These are phyloP conservation scores for Berkeleyomyces rouxiae DNA, from an alignment of 2,329 filamentous ascomycete species.

Conservation along the genomic window DNA sequence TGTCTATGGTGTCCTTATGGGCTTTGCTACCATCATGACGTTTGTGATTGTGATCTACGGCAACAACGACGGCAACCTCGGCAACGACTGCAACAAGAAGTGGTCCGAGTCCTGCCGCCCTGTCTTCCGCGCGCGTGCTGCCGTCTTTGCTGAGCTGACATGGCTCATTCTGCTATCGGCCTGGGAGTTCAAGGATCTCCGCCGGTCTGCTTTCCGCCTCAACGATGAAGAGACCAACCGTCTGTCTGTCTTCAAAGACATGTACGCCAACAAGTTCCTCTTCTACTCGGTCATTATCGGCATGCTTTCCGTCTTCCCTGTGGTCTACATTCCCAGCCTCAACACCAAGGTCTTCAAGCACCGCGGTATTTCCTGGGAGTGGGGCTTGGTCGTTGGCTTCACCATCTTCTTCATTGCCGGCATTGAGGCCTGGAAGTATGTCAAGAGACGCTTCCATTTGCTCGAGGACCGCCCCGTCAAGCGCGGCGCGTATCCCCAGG, in stretches of 20 bases:
- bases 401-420: constrained; percentile 48
- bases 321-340: constrained; percentile 56
- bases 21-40: constrained; percentile 45
- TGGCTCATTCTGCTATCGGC: constrained; percentile 59
- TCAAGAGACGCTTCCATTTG: constrained; percentile 40
- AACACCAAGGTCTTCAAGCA: constrained; percentile 60
- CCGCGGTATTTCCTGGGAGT: constrained; percentile 56
- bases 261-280: constrained; percentile 54
- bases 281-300: constrained; percentile 50
- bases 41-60: constrained; percentile 51
- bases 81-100: constrained; percentile 43
- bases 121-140: constrained; percentile 54
- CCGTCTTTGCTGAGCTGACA: constrained; percentile 56
- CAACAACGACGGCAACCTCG: constrained; percentile 37
- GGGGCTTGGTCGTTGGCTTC: constrained; percentile 49
- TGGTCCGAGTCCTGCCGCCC: constrained; percentile 39
- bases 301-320: constrained; percentile 45
- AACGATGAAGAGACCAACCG: constrained; percentile 33
- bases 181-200: constrained; percentile 63
- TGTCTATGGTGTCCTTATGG: constrained; percentile 66
- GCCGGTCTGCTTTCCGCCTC: constrained; percentile 54
- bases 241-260: constrained; percentile 41
- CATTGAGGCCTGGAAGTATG: constrained; percentile 55
- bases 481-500: constrained; percentile 35
- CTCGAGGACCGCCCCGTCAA: constrained; percentile 36